Conservation (phyloP, 768 basidiomycete species). For the Tubosaeta brunneosetosa region DNA sequence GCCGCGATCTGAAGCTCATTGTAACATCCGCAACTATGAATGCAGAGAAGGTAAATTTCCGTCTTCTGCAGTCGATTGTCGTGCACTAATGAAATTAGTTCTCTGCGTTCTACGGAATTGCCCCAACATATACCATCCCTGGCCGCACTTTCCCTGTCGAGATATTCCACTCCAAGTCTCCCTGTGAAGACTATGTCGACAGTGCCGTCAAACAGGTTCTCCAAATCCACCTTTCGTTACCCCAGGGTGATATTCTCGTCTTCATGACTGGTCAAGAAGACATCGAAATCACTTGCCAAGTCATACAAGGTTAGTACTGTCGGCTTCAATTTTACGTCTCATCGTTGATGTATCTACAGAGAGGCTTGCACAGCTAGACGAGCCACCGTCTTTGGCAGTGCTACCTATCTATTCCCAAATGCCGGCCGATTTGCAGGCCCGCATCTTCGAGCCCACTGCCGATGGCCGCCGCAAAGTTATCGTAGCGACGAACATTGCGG, state of each 20-base stretch:
- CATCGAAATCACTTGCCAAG: conserved; percentile 95
- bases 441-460: conserved; percentile 90
- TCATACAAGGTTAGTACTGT: conserved; percentile 66
- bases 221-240: conserved; percentile 91
- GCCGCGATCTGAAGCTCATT: conserved; percentile 91
- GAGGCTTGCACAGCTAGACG: conserved; percentile 87
- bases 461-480: conserved; percentile 97
- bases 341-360: conserved; percentile 44
- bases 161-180: conserved; percentile 92
- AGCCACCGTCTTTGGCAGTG: conserved; percentile 82
- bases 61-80: not conserved
- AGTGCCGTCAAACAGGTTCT: conserved; percentile 96
- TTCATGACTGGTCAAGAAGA: conserved; percentile 99
- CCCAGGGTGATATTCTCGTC: conserved; percentile 91
- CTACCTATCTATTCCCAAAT: conserved; percentile 99
- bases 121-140: conserved; percentile 90
- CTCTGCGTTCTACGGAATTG: conserved; percentile 91
- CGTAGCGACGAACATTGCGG: conserved; percentile 98
- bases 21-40: conserved; percentile 99
- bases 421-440: conserved; percentile 98
- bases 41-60: conserved; percentile 75
- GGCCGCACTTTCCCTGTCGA: conserved; percentile 98
- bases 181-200: conserved; percentile 99
- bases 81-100: conserved; percentile 53
- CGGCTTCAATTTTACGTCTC: not conserved